These are phyloP conservation scores for Neurospora sp. DNA, from an alignment of 495 filamentous ascomycete species.

Conservation along the genomic window DNA sequence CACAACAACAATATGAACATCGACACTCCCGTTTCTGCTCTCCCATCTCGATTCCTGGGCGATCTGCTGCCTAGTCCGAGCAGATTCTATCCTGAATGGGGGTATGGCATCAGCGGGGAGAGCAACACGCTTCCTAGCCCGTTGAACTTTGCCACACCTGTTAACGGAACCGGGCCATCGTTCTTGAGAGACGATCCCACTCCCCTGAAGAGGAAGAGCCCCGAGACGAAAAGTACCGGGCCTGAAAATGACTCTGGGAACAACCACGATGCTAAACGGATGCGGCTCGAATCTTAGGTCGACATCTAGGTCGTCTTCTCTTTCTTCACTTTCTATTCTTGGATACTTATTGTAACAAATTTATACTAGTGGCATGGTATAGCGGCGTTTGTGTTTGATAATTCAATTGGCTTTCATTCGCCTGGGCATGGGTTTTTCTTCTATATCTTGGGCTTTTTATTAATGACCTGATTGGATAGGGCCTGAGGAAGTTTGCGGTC, in stretches of 20 bases:
- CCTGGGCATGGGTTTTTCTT: neutral
- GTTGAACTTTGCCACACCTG: slow-evolving; percentile 81
- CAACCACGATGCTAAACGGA: neutral
- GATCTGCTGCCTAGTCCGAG: slow-evolving; percentile 79
- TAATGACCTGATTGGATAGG: neutral
- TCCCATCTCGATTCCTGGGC: slow-evolving; percentile 84
- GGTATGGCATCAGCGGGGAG: slow-evolving; percentile 48
- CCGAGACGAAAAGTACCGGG: slow-evolving; percentile 29
- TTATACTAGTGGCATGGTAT: neutral
- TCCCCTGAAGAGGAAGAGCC: slow-evolving; percentile 37
- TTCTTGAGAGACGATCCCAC: slow-evolving; percentile 49
- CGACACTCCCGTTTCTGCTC: slow-evolving; percentile 94
- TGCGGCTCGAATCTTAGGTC: neutral
- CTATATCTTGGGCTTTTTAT: neutral
- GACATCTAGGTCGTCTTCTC: neutral
- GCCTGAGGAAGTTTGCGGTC: neutral
- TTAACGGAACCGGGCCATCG: slow-evolving; percentile 58
- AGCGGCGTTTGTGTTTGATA: neutral
- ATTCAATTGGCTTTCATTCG: neutral
- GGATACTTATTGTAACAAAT: neutral
- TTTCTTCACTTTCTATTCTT: neutral
- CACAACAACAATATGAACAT: slow-evolving; percentile 64
- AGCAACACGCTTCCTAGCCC: slow-evolving; percentile 83
- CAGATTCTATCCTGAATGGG: slow-evolving; percentile 90
- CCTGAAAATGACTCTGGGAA: slow-evolving; percentile 15